Percentiles rank a stretch among this genome's conserved stretches.
phyloP scores from a whole-genome alignment of 1,284 basidiomycete species.

The Taiwanofungus camphoratus region DNA sequence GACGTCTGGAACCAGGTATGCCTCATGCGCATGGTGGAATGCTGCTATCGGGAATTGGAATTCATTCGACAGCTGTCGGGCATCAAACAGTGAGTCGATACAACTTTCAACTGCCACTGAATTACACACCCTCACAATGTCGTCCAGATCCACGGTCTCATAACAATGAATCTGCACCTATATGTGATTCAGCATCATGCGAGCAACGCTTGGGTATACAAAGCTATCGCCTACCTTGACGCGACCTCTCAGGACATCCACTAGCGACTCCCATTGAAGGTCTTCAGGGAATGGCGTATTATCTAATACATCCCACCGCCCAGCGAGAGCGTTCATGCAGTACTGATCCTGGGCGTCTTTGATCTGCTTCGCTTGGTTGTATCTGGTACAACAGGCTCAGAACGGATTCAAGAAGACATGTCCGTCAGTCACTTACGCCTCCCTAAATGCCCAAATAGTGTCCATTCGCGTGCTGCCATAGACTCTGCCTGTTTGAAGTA shows the following conservation, averaged over 20 bases:
- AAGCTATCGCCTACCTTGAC: constrained; percentile 45
- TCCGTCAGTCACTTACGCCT: constrained; percentile 22
- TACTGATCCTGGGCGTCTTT: constrained; percentile 70
- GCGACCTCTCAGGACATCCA: constrained; percentile 75
- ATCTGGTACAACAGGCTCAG: constrained; percentile 31
- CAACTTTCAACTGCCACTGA: background rate
- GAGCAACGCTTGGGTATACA: too few relatives aligned
- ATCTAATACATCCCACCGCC: constrained; percentile 53
- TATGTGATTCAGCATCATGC: background rate
- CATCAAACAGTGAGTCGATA: background rate
- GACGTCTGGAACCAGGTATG: constrained; percentile 50
- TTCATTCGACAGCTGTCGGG: constrained; percentile 31
- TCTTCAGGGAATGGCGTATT: constrained; percentile 59
- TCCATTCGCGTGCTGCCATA: constrained; percentile 39
- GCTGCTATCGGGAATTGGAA: constrained; percentile 47
- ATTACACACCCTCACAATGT: constrained; percentile 47
- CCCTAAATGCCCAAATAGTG: constrained; percentile 37
- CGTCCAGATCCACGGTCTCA: constrained; percentile 77
- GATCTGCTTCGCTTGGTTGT: constrained; percentile 64
- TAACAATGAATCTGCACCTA: constrained; percentile 69
- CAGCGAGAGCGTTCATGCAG: constrained; percentile 47
- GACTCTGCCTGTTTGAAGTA: constrained; percentile 20
- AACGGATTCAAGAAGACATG: background rate
- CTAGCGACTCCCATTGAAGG: constrained; percentile 76
- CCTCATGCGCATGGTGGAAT: constrained; percentile 58